These are phyloP conservation scores for Oryza australiensis DNA, from an alignment of 176 grass and related monocot genomes.

Conservation along the genomic window DNA sequence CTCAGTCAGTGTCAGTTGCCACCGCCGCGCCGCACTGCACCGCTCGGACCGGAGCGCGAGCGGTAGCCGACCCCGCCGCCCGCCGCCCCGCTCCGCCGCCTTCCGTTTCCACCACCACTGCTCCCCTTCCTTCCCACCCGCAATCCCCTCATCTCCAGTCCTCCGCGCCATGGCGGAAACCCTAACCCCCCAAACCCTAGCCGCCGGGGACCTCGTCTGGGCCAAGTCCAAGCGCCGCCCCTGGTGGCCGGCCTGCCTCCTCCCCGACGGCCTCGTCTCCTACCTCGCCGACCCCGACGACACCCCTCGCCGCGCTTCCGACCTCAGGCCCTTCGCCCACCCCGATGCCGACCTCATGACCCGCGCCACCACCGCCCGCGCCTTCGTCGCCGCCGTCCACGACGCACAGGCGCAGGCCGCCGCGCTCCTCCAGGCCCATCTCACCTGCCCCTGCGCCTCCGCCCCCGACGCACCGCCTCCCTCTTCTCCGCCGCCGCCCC, in stretches of 20 bases:
- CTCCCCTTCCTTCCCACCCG: neutral
- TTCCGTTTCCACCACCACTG: too few species aligned
- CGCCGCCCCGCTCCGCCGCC: too few species aligned
- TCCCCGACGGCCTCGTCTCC: conserved; percentile 19
- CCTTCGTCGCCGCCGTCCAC: conserved; percentile 27
- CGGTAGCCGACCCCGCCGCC: too few species aligned
- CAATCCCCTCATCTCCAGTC: neutral
- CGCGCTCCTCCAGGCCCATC: conserved; percentile 6
- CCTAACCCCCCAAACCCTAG: conserved; percentile 32
- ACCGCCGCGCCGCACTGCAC: too few species aligned
- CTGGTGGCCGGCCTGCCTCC: conserved; percentile 50
- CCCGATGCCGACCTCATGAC: conserved; percentile 34
- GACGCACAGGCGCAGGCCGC: conserved; percentile 23
- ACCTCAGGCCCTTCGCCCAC: conserved; percentile 35
- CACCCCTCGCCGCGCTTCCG: conserved; percentile 2
- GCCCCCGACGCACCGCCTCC: neutral
- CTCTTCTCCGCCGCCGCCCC: neutral
- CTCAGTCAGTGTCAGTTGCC: too few species aligned
- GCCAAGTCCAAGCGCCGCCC: conserved; percentile 49
- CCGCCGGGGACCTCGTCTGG: conserved; percentile 71
- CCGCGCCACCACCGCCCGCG: neutral
- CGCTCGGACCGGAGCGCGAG: too few species aligned
- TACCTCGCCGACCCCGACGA: neutral
- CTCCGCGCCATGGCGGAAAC: neutral
- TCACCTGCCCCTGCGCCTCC: conserved; percentile 37